A percentile compares a stretch with the other conserved stretches of the same genome.
phyloP scores from a whole-genome alignment of 2,329 filamentous ascomycete species.

The Macrophomina pseudophaseolina region DNA sequence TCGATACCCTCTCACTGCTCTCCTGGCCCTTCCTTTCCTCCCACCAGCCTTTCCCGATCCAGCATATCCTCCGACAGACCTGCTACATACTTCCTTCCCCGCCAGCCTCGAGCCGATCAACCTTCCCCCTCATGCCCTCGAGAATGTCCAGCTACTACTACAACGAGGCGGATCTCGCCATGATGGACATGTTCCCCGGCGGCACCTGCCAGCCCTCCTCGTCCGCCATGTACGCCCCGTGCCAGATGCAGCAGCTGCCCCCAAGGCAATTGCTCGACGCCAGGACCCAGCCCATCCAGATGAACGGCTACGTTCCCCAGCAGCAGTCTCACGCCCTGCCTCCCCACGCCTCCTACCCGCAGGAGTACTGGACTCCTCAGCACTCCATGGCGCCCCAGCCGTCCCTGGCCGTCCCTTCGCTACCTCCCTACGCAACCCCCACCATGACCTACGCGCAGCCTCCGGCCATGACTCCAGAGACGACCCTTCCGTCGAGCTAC shows the following conservation, averaged over 20 bases:
- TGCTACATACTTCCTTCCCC: slow-evolving; percentile 5
- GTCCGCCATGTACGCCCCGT: slow-evolving; percentile 25
- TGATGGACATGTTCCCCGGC: slow-evolving; percentile 44
- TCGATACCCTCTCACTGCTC: slow-evolving; percentile 4
- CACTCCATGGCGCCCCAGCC: slow-evolving; percentile 21
- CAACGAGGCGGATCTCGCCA: slow-evolving; percentile 42
- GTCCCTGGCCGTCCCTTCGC: slow-evolving; percentile 19
- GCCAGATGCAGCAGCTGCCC: slow-evolving; percentile 26
- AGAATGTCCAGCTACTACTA: slow-evolving; percentile 28
- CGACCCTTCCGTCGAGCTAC: slow-evolving; percentile 25
- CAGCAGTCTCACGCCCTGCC: slow-evolving; percentile 7
- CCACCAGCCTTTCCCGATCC: slow-evolving; percentile 2
- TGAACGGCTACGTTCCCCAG: slow-evolving; percentile 24
- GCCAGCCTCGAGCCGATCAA: slow-evolving; percentile 8
- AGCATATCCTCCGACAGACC: slow-evolving; percentile 3
- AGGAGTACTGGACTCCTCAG: slow-evolving; percentile 25
- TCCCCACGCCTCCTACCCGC: slow-evolving; percentile 19
- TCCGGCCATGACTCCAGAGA: slow-evolving; percentile 20
- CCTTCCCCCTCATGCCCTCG: slow-evolving; percentile 17
- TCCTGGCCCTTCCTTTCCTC: not conserved
- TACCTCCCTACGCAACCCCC: slow-evolving; percentile 22
- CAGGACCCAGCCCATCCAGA: slow-evolving; percentile 7
- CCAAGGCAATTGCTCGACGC: slow-evolving; percentile 18
- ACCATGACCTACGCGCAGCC: slow-evolving; percentile 25
- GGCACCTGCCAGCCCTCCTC: slow-evolving; percentile 45